Percentiles rank a stretch among this genome's conserved stretches.
Conservation (phyloP, 176 grass and related monocot genomes). For the Chrysopogon serrulatus region DNA sequence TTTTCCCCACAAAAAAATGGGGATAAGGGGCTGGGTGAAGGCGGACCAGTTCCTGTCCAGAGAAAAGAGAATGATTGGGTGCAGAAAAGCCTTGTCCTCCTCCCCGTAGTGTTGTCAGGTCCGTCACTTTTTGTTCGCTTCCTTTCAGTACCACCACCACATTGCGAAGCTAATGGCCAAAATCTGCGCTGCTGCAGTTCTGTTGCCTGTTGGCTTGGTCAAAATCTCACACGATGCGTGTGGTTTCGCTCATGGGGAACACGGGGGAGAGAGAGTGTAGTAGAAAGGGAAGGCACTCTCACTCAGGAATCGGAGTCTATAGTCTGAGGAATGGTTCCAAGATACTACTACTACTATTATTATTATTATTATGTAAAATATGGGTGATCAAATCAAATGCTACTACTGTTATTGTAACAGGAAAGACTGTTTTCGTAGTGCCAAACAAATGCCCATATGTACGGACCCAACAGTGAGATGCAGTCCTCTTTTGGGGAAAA, state of each 20-base stretch:
- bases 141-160: neutral
- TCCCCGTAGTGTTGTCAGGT: neutral
- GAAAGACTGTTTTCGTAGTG: neutral
- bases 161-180: neutral
- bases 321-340: neutral
- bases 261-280: neutral
- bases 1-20: neutral
- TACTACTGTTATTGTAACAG: neutral
- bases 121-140: neutral
- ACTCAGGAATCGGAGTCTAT: no score
- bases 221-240: neutral
- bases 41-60: neutral
- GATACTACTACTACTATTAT: neutral
- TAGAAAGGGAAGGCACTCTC: neutral
- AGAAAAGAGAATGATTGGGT: neutral
- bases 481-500: neutral
- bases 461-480: neutral
- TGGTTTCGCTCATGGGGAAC: neutral
- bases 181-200: no score
- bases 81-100: neutral
- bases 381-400: neutral
- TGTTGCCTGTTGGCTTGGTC: neutral
- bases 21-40: neutral
- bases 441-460: neutral
- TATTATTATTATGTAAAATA: neutral